These are phyloP conservation scores for Yamadazyma triangularis DNA, from an alignment of 1,139 yeast species.

Conservation along the genomic window DNA sequence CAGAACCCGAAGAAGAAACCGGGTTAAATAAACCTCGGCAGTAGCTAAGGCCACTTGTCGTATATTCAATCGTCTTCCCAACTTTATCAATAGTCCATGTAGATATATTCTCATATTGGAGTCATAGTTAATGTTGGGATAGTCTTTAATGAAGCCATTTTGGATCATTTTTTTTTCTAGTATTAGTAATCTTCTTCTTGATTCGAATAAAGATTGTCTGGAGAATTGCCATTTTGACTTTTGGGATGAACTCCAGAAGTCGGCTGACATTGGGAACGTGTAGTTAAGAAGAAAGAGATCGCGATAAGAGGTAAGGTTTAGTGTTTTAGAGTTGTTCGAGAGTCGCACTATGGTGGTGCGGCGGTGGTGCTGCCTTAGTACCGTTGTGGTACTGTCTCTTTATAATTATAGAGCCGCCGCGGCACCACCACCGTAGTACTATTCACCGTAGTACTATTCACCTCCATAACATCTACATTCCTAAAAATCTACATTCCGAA, in stretches of 20 bases:
- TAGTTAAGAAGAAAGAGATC: too few relatives aligned
- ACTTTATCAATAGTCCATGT: conserved; percentile 63
- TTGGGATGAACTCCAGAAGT: conserved; percentile 46
- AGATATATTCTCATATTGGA: conserved; percentile 62
- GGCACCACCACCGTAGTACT: too few relatives aligned
- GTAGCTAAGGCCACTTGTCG: conserved; percentile 85
- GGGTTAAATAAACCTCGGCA: conserved; percentile 75
- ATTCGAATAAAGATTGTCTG: conserved; percentile 35
- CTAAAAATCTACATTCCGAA: too few relatives aligned
- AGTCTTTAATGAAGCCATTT: conserved; percentile 42
- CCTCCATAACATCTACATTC: too few relatives aligned
- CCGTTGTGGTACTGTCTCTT: too few relatives aligned
- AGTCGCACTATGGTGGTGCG: too few relatives aligned
- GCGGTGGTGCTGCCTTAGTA: too few relatives aligned
- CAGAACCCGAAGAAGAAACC: conserved; percentile 72
- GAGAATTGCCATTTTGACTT: conserved; percentile 42
- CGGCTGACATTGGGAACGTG: conserved; percentile 54
- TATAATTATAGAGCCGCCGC: too few relatives aligned
- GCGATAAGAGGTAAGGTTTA: too few relatives aligned
- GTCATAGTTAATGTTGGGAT: conserved; percentile 48
- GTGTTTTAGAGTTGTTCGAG: too few relatives aligned
- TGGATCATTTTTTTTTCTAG: conserved; percentile 45
- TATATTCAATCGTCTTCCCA: conserved; percentile 73
- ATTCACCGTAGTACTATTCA: too few relatives aligned
- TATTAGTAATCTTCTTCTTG: conserved; percentile 32